phyloP scores from a whole-genome alignment of 805 yeast genomes.

The Yarrowia sp. region DNA sequence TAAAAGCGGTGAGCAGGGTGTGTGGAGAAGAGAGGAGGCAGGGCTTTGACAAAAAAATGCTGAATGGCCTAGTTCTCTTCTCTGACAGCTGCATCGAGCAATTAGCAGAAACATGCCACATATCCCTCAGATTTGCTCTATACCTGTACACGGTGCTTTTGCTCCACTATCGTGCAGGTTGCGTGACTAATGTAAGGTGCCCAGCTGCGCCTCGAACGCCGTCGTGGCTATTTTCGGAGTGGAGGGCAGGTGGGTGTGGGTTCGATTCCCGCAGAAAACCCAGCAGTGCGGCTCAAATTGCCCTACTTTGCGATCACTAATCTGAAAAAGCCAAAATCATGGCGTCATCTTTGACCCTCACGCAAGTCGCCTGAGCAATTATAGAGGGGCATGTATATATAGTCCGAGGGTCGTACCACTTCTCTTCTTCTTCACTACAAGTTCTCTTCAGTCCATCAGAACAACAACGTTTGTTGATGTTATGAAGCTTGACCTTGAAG shows the following conservation, averaged over 20 bases:
- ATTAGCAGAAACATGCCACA: too few relatives aligned
- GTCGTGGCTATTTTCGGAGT: background rate
- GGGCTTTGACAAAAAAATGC: too few relatives aligned
- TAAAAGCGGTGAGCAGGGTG: too few relatives aligned
- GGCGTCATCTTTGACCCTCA: background rate
- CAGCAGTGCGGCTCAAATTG: background rate
- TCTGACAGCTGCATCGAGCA: too few relatives aligned
- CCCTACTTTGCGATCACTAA: background rate
- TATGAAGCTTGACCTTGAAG: too few relatives aligned
- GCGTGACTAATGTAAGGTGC: conserved; percentile 16
- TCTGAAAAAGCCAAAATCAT: background rate
- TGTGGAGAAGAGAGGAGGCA: too few relatives aligned
- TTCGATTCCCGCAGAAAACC: background rate
- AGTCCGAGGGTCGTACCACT: too few relatives aligned
- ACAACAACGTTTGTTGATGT: too few relatives aligned
- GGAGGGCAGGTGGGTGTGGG: background rate
- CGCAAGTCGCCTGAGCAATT: background rate
- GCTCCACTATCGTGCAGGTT: conserved; percentile 16
- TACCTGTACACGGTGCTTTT: background rate
- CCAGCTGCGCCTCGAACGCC: background rate
- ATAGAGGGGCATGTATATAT: background rate
- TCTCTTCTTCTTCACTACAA: background rate
- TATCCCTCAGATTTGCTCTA: too few relatives aligned
- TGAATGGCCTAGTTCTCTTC: too few relatives aligned
- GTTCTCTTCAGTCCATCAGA: too few relatives aligned